A percentile compares a stretch with the other conserved stretches of the same genome.
Conservation (phyloP, 768 basidiomycete genomes). For the Termitomyces eurrhizus region DNA sequence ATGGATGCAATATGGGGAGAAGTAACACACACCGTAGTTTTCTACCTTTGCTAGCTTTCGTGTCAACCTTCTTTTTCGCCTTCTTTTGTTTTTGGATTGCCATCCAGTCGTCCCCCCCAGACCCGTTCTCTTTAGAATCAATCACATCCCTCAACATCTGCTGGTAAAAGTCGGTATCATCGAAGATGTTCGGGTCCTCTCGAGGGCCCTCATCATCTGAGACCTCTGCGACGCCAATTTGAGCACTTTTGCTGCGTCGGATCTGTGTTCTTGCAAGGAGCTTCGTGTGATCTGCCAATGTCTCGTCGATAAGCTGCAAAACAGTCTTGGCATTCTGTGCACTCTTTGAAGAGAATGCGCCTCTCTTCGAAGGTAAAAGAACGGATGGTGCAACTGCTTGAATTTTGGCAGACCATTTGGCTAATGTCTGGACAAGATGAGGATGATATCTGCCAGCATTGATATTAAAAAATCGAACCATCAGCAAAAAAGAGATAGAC, state of each 20-base stretch:
- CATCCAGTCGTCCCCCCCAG: conserved; percentile 57
- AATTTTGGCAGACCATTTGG: conserved; percentile 96
- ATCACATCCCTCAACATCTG: conserved; percentile 90
- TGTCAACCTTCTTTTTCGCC: conserved; percentile 87
- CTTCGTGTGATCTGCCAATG: conserved; percentile 52
- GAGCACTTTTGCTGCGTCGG: conserved; percentile 43
- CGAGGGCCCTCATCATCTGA: conserved; percentile 30
- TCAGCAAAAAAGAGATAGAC: conserved; percentile 18
- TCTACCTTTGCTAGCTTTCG: conserved; percentile 92
- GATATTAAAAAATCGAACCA: background rate
- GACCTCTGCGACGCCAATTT: conserved; percentile 34
- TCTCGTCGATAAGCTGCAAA: conserved; percentile 75
- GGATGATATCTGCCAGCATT: conserved; percentile 50
- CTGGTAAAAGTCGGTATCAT: conserved; percentile 93
- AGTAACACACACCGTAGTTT: conserved; percentile 68
- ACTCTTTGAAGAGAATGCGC: conserved; percentile 57
- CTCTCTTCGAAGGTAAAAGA: conserved; percentile 66
- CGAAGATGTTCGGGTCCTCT: conserved; percentile 56
- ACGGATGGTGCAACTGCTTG: conserved; percentile 85
- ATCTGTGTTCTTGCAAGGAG: conserved; percentile 62
- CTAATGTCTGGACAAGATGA: conserved; percentile 69
- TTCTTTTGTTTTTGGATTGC: conserved; percentile 62
- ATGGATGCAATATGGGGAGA: background rate
- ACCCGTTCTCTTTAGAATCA: conserved; percentile 52
- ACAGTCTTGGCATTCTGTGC: conserved; percentile 58